phyloP scores from a whole-genome alignment of 176 grass and related monocot genomes.

The Phoenix roebelenii region DNA sequence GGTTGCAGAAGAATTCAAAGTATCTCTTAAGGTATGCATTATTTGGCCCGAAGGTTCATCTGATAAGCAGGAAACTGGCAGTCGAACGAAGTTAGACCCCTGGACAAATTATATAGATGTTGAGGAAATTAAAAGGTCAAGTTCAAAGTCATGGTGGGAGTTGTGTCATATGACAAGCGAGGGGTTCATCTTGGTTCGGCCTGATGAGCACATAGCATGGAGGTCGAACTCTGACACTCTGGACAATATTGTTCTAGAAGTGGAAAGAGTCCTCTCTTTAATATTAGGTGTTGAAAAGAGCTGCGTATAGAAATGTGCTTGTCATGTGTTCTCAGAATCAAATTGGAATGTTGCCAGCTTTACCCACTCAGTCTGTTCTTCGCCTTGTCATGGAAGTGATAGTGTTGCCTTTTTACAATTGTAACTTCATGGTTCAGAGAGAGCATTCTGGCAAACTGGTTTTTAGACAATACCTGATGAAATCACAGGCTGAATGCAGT shows the following conservation, averaged over 20 bases:
- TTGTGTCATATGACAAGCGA: constrained; percentile 40
- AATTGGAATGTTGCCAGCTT: too few relatives aligned
- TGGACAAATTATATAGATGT: constrained; percentile 62
- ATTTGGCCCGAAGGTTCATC: constrained; percentile 60
- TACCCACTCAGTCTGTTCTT: too few relatives aligned
- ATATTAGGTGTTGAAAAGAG: constrained; percentile 25
- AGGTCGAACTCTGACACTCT: constrained; percentile 34
- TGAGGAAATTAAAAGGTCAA: constrained; percentile 30
- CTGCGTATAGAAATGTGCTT: background rate
- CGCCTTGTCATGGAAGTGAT: too few relatives aligned
- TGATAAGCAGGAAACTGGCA: constrained; percentile 16
- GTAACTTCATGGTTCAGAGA: too few relatives aligned
- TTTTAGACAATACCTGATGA: too few relatives aligned
- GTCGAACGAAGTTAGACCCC: constrained; percentile 27
- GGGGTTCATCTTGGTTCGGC: constrained; percentile 65
- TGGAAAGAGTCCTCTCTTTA: constrained; percentile 40
- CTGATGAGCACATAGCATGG: constrained; percentile 93
- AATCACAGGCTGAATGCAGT: too few relatives aligned
- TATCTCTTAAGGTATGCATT: constrained; percentile 59
- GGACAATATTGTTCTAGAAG: constrained; percentile 28
- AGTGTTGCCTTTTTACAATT: too few relatives aligned
- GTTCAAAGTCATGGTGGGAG: constrained; percentile 68
- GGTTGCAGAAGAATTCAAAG: constrained; percentile 39
- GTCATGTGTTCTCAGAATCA: too few relatives aligned
- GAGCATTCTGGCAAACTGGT: too few relatives aligned